A percentile compares a stretch with the other conserved stretches of the same genome.
Evolutionary conservation across 2,329 filamentous ascomycete species (phyloP).

Genomic region (Dactylellina drechsleri): DNA sequence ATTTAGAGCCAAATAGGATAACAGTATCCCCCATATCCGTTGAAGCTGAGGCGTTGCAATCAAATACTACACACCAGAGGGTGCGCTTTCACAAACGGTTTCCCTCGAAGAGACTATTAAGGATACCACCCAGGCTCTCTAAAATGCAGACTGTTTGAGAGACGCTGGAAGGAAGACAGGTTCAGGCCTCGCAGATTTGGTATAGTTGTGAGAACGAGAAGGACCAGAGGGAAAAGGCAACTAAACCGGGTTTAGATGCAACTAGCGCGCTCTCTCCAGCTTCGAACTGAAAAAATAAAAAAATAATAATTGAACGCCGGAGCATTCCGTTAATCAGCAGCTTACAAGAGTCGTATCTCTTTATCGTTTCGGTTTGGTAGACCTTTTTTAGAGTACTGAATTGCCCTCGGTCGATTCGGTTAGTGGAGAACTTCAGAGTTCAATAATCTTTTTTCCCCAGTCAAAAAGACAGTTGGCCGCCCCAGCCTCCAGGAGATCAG

Average conservation of each 20-base stretch:
- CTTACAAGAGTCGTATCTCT: not conserved
- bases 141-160: not conserved
- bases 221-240: conserved; percentile 12
- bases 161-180: no score
- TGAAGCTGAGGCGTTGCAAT: conserved; percentile 44
- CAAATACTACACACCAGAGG: conserved; percentile 16
- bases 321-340: no score
- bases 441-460: not conserved
- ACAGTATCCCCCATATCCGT: conserved; percentile 19
- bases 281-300: not conserved
- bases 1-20: conserved; percentile 39
- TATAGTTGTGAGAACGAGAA: conserved; percentile 11
- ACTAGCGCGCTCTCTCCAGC: conserved; percentile 36
- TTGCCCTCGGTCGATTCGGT: conserved; percentile 9
- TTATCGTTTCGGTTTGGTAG: conserved; percentile 13
- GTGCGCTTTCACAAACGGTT: conserved; percentile 1
- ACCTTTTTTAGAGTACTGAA: conserved; percentile 5
- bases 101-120: conserved; percentile 4
- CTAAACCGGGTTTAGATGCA: conserved; percentile 12
- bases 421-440: conserved; percentile 8
- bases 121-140: conserved; percentile 11
- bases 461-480: conserved; percentile 3
- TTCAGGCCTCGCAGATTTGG: no score
- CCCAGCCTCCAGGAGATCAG: conserved; percentile 19
- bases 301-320: not conserved